Base-by-base conservation (phyloP, 345 rosid species). In the Mallotus nudiflorus region DNA sequence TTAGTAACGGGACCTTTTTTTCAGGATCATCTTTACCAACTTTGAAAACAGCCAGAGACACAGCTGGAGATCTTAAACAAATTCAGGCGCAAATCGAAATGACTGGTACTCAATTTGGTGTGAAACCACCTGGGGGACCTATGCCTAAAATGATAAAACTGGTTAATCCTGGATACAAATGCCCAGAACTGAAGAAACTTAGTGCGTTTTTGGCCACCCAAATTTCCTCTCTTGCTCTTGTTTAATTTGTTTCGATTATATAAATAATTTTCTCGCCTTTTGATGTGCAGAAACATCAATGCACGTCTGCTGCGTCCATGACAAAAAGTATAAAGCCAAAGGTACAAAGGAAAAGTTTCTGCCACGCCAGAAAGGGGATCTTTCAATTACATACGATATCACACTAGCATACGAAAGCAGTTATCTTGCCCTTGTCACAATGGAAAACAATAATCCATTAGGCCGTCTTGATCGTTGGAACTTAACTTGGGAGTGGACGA, bases 401-500 rank as follows among this genome's bases (percentile, higher is more conserved):
- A 69, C 84, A 1, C 85, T 84, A 78, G 75, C 98, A 3, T 91
- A 77, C 35, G 84, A 62, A 16, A 85, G 80, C 67, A 94, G 81
- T 82, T 94, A 94, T 73, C 78, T 73, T 22, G 98, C 96, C 18
- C 92, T 91, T 77, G 97, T 94, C 37, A 94, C 97, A 8, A 85
- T 91, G 22, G 92, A 94, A 75, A 94, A 94, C 78, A 78, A 76
- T 79, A 80, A 62, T 46, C 91, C 95, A 0, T 71, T 94, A 4
- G 93, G 97, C 52, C 80, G 91, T 7, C 89, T 94, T 15, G 97
- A 94, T 66, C 90, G 82, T 57, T 94, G 98, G 98, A 91, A 94
- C 81, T 35, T 94, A 22, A 91, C 96, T 1, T 94, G 96, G 96
- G 95, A 94, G 69, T 94, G 98, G 97, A 87, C 66, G 84, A 76